These are phyloP conservation scores for Blastocrithidia nonstop DNA, from an alignment of 208 protist species.

Conservation along the genomic window DNA sequence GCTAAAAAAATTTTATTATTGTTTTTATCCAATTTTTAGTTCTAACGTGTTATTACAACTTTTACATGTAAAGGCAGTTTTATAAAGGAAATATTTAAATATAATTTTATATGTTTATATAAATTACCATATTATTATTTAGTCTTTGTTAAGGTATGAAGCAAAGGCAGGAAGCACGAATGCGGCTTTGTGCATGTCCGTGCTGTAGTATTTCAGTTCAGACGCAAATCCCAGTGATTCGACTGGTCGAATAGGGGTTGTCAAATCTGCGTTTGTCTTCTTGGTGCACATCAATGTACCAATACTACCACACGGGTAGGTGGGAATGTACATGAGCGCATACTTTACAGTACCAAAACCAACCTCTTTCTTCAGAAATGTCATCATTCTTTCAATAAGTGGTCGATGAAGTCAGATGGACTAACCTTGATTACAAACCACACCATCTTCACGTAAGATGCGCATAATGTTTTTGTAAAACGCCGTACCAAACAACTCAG, in stretches of 20 bases:
- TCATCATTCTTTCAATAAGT: slow-evolving; percentile 81
- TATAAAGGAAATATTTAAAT: neutral
- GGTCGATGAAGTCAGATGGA: slow-evolving; percentile 86
- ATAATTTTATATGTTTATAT: too few species aligned
- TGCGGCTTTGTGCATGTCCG: slow-evolving; percentile 58
- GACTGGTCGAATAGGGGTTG: slow-evolving; percentile 41
- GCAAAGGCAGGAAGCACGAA: slow-evolving; percentile 76
- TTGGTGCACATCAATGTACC: slow-evolving; percentile 78
- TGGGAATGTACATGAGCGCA: slow-evolving; percentile 85
- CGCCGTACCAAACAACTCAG: slow-evolving; percentile 65
- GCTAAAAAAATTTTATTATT: slow-evolving; percentile 4
- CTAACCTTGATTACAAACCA: slow-evolving; percentile 84
- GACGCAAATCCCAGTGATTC: slow-evolving; percentile 48
- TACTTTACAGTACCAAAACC: slow-evolving; percentile 82
- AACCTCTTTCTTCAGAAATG: slow-evolving; percentile 58
- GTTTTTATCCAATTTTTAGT: slow-evolving; percentile 9
- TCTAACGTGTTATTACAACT: slow-evolving; percentile 1
- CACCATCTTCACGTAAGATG: slow-evolving; percentile 65
- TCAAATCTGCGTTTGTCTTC: slow-evolving; percentile 29
- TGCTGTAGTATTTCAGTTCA: slow-evolving; percentile 77
- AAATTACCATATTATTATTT: slow-evolving; percentile 4
- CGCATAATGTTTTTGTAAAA: slow-evolving; percentile 76
- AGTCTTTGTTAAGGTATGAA: slow-evolving; percentile 43
- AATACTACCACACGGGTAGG: slow-evolving; percentile 88
- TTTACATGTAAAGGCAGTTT: slow-evolving; percentile 1